Evolutionary conservation across 2,329 filamentous ascomycete genomes (phyloP).

Genomic region (Verticillium nubilum): DNA sequence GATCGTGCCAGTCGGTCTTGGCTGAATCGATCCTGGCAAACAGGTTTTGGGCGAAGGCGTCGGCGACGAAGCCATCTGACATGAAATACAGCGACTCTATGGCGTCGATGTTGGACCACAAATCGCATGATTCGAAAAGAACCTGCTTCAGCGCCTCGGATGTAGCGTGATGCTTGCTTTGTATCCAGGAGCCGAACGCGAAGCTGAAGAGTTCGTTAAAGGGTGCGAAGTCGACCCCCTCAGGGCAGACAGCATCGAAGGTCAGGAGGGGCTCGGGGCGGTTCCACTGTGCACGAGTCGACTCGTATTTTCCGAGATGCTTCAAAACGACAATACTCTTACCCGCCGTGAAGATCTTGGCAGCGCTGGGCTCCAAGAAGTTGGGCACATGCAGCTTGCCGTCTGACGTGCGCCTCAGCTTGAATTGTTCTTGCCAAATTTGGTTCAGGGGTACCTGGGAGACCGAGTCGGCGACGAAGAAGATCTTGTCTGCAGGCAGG

Average conservation of each 20-base stretch:
- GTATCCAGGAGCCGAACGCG: slow-evolving; percentile 71
- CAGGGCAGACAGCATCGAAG: slow-evolving; percentile 50
- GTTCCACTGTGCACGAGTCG: slow-evolving; percentile 22
- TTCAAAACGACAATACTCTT: slow-evolving; percentile 86
- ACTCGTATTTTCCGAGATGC: slow-evolving; percentile 53
- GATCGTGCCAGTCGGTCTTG: slow-evolving; percentile 66
- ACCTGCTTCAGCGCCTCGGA: slow-evolving; percentile 59
- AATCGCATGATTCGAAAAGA: slow-evolving; percentile 63
- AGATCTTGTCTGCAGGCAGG: slow-evolving; percentile 57
- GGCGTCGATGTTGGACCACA: slow-evolving; percentile 59
- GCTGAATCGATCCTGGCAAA: slow-evolving; percentile 69
- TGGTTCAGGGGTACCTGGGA: slow-evolving; percentile 53
- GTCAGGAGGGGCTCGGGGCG: slow-evolving; percentile 43
- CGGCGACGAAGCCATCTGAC: slow-evolving; percentile 63
- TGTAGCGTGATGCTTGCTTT: slow-evolving; percentile 65
- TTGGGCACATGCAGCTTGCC: slow-evolving; percentile 62
- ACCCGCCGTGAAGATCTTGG: slow-evolving; percentile 77
- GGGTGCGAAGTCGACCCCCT: slow-evolving; percentile 46
- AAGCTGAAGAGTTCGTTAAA: slow-evolving; percentile 70
- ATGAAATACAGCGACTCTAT: slow-evolving; percentile 73
- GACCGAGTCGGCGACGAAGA: slow-evolving; percentile 60
- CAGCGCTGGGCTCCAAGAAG: slow-evolving; percentile 66
- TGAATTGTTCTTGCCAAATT: slow-evolving; percentile 73
- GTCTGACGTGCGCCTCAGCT: slow-evolving; percentile 54
- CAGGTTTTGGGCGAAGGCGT: slow-evolving; percentile 60